Base-by-base conservation (phyloP, 257 asterid species). In the Buddleja alternifolia region DNA sequence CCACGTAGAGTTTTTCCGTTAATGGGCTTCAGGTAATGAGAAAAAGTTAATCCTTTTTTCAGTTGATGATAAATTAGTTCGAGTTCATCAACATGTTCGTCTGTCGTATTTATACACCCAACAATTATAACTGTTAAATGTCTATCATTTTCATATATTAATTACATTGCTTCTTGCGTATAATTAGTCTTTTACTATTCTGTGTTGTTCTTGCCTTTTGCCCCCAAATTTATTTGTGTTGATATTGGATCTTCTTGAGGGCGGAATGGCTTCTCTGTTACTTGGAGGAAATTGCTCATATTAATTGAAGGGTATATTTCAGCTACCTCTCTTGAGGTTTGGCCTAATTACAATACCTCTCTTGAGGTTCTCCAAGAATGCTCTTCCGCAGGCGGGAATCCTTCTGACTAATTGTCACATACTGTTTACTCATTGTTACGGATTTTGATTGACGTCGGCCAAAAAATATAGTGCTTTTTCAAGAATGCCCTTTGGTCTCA, bases 1-100 rank as follows among this genome's bases (percentile, higher is more conserved):
- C 51, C 88, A 83, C 53, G 77, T 89, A 41, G 95, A 91, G 53
- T 87, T 79, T 72, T 81, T 32, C 21, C 77, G 75, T 41, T 87
- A 52, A 74, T 25, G 10, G 68, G 63, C 34, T 39, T 50, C 63
- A 41, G 61, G 60, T 44, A 21, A 39, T 6, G 6, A 24, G 25
- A 29, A 54, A 17, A 17, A 59, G 8, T 29, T 19, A 9, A 23
- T 24, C 25, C 58, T 12, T 53, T 61, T 70, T 60, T 23, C 39
- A 36, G 45, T 66, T 45, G 55, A 50, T 24, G 65, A 54, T 60
- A 21, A 42, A 34, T 59, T 65, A 40, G 20, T 47, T 72, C 41
- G 9, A 36, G 40, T 59, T 68, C 16, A 52, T 63, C 39, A 7
- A 67, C 60, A 14, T 71, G 37, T 56, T 70, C 6, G 4, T 10